Conservation (phyloP, 306 rosid genomes). For the Chamaecrista fasciculata region DNA sequence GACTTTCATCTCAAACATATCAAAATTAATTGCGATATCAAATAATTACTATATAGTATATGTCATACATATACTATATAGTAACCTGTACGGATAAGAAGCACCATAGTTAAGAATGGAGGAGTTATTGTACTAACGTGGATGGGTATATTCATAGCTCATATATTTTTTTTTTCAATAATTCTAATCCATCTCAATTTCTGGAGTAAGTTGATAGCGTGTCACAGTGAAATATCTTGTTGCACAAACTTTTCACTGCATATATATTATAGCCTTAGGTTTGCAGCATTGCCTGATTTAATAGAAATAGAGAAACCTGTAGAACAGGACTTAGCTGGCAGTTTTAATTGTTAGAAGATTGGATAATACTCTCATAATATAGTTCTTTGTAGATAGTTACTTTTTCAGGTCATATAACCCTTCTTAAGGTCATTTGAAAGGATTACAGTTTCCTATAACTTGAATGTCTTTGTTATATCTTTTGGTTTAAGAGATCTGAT, state of each 20-base stretch:
- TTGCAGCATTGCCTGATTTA: neutral
- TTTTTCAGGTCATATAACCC: conserved; percentile 8
- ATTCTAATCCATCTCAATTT: neutral
- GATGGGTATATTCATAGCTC: neutral
- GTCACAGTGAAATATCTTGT: neutral
- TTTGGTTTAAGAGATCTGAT: neutral
- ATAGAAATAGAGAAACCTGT: neutral
- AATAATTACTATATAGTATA: neutral
- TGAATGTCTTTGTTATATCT: neutral
- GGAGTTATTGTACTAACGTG: neutral
- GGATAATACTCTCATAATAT: neutral
- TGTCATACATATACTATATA: neutral
- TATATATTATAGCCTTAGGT: neutral
- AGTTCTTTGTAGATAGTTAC: neutral
- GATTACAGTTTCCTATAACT: conserved; percentile 3
- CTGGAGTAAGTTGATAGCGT: neutral
- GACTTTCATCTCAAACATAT: neutral
- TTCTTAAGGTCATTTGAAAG: conserved; percentile 24
- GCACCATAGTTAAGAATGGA: neutral
- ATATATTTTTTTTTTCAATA: neutral
- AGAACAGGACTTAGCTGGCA: neutral
- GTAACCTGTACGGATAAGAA: neutral
- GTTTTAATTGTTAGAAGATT: neutral
- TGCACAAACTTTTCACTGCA: neutral
- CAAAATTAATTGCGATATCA: neutral